Evolutionary conservation across 441 rosid genomes (phyloP).

Genomic region (Mallotus japonicus): DNA sequence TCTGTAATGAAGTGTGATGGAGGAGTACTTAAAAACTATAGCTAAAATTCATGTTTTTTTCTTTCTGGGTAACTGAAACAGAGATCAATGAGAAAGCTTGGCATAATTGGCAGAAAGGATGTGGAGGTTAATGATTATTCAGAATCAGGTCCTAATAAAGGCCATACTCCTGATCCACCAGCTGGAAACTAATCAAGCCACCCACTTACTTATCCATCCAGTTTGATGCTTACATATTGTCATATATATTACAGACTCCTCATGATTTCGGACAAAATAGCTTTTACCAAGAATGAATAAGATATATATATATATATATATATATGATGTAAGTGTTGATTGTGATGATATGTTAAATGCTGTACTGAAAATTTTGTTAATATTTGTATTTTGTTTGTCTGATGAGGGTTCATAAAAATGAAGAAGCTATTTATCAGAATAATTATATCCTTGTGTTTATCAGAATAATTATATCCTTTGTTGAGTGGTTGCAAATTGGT

Average conservation of each 20-base stretch:
- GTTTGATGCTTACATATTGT: too few relatives aligned
- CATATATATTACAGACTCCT: too few relatives aligned
- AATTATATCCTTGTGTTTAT: not conserved
- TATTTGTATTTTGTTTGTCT: not conserved
- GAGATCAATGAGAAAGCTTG: not conserved
- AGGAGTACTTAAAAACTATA: not conserved
- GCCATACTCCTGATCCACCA: constrained; percentile 20
- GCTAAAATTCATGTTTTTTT: not conserved
- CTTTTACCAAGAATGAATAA: too few relatives aligned
- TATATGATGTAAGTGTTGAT: too few relatives aligned
- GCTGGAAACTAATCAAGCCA: not conserved
- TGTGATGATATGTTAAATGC: too few relatives aligned
- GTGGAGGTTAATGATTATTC: constrained; percentile 15
- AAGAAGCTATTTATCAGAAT: not conserved
- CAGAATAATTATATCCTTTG: not conserved
- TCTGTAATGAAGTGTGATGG: not conserved
- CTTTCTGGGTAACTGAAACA: not conserved
- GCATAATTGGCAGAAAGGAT: constrained; percentile 5
- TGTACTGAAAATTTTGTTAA: too few relatives aligned
- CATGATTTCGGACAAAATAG: too few relatives aligned
- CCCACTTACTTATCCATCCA: not conserved
- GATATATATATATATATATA: too few relatives aligned
- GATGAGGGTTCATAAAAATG: not conserved
- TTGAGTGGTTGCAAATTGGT: too few relatives aligned
- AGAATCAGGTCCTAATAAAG: constrained; percentile 18